Conservation (phyloP, 1,284 basidiomycete genomes). For the Rhodotorula sp. region DNA sequence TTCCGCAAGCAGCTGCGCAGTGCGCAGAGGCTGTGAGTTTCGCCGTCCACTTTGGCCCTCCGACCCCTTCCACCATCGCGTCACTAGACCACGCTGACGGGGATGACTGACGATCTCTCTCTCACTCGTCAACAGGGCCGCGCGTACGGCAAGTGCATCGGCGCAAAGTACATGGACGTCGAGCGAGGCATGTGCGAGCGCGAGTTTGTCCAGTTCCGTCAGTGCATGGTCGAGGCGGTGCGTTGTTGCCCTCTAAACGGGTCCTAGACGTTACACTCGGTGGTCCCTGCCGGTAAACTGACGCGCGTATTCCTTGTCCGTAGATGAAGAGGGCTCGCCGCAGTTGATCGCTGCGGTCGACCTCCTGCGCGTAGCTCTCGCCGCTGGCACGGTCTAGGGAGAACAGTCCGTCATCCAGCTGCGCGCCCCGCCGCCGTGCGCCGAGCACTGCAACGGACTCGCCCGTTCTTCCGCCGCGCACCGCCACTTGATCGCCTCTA, state of each 20-base stretch:
- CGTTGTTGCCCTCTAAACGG: neutral
- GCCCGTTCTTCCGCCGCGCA: neutral
- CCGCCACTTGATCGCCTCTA: neutral
- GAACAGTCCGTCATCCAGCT: no score
- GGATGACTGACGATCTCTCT: neutral
- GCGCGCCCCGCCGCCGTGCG: no score
- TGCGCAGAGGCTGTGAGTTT: slow-evolving; percentile 13
- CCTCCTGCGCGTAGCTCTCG: neutral
- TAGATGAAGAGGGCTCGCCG: no score
- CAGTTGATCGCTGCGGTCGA: neutral
- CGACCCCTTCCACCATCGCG: neutral
- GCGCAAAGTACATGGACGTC: slow-evolving; percentile 51
- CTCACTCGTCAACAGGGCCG: slow-evolving; percentile 46
- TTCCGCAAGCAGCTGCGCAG: slow-evolving; percentile 21
- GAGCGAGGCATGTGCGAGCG: slow-evolving; percentile 51
- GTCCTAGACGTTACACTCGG: no score
- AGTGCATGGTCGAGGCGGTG: slow-evolving; percentile 47
- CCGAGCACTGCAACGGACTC: neutral
- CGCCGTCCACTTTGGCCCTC: neutral
- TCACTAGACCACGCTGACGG: neutral
- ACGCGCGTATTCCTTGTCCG: no score
- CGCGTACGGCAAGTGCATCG: slow-evolving; percentile 53
- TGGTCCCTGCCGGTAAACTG: no score
- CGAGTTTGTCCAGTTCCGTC: slow-evolving; percentile 53
- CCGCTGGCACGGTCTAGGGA: neutral